These are phyloP conservation scores for Novymonas esmeraldas DNA, from an alignment of 208 protist species.

Conservation along the genomic window DNA sequence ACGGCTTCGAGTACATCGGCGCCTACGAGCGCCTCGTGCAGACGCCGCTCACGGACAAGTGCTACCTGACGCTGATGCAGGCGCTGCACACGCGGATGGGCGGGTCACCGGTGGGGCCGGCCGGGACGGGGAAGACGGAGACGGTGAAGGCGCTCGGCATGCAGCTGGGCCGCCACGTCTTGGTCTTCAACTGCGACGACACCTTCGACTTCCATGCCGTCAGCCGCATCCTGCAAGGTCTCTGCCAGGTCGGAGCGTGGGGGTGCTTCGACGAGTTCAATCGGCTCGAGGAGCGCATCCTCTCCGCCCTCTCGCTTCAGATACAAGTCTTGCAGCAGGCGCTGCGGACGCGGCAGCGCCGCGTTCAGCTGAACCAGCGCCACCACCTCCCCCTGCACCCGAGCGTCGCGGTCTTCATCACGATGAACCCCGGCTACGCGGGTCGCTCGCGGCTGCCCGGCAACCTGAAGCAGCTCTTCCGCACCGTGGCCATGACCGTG, in stretches of 20 bases:
- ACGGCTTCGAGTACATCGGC: slow-evolving; percentile 99
- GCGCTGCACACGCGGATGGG: slow-evolving; percentile 97
- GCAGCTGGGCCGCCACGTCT: slow-evolving; percentile 97
- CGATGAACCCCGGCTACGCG: slow-evolving; percentile 99
- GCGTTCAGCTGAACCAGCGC: slow-evolving; percentile 94
- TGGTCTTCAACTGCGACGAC: slow-evolving; percentile 99
- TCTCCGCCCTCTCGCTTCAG: slow-evolving; percentile 99
- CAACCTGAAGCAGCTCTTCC: slow-evolving; percentile 99
- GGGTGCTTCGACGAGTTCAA: slow-evolving; percentile 99
- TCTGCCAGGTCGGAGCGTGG: slow-evolving; percentile 99
- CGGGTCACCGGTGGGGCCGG: slow-evolving; percentile 97
- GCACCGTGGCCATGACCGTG: slow-evolving; percentile 98
- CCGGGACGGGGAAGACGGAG: slow-evolving; percentile 99
- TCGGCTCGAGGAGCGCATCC: slow-evolving; percentile 98
- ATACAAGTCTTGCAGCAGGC: slow-evolving; percentile 98
- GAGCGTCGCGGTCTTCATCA: slow-evolving; percentile 99
- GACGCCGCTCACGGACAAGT: slow-evolving; percentile 98
- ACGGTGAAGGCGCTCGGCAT: slow-evolving; percentile 98
- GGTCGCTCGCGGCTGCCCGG: slow-evolving; percentile 99
- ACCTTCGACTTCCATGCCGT: slow-evolving; percentile 99
- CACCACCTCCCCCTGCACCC: slow-evolving; percentile 85
- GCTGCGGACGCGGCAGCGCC: slow-evolving; percentile 50
- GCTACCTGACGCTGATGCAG: slow-evolving; percentile 99
- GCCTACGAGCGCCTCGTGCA: slow-evolving; percentile 97
- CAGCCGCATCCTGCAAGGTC: slow-evolving; percentile 98